Evolutionary conservation across 345 rosid genomes (phyloP), one percentile per base, ranked within the genome.

Genomic region (Durio zibethinus): DNA sequence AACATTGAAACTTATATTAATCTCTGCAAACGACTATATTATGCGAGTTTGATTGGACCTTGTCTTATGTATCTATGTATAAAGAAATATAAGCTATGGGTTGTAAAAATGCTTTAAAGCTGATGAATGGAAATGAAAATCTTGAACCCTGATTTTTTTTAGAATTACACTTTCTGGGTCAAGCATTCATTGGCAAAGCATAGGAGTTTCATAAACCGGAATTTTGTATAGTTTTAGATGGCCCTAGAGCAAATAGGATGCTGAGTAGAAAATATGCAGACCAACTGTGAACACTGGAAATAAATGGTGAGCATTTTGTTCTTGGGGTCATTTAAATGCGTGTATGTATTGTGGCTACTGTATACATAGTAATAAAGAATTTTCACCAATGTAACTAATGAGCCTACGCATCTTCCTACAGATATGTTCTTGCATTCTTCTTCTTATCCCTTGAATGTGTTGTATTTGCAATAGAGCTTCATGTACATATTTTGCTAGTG

Each of bases 41-140:
- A 89, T 78, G 89, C 89, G 16, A 86, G 82, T 68, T 82, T 93
- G 80, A 84, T 90, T 62, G 97, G 91, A 73, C 97, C 97, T 61
- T 85, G 92, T 84, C 92, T 94, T 80, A 77, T 93, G 56, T 94
- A 91, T 83, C 84, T 90, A 87, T 88, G 86, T 78, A 83, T 91
- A 73, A 91, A 89, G 79, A 87, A 91, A 73, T 79, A 87, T 80
- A 91, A 90, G 76, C 89, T 94, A 64, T 94, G 98, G 98, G 85
- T 93, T 38, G 78, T 87, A 86, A 88, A 87, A 79, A 90, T 89
- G 97, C 87, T 91, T 27, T 92, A 80, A 90, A 23, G 50, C 29
- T n/a, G 36, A 61, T 54, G 62, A 68, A 25, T 36, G 43, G 50
- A 74, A 12, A 10, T 5, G 7, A 27, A 61, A 48, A 45, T 42